Conservation (phyloP, 192 early-diverging fungal species). For the Diversispora eburnea region DNA sequence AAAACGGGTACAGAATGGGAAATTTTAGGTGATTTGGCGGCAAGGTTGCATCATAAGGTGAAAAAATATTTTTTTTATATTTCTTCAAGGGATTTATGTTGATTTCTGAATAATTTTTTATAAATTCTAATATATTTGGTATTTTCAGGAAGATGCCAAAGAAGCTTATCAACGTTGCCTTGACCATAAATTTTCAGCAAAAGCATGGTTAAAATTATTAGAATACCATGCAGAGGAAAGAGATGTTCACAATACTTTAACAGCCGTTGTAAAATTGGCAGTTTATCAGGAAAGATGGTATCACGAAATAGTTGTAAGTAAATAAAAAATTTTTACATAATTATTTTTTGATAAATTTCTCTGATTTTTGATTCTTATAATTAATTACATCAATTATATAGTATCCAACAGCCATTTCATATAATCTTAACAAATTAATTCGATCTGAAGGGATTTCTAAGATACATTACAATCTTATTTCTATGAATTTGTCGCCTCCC, state of each 20-base stretch:
- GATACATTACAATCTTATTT: constrained; percentile 84
- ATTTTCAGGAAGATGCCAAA: constrained; percentile 74
- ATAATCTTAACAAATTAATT: constrained; percentile 82
- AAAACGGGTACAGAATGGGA: constrained; percentile 99
- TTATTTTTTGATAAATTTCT: background rate
- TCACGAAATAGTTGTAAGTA: constrained; percentile 79
- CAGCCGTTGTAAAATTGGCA: constrained; percentile 77
- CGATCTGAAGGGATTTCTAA: constrained; percentile 85
- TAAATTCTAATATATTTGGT: background rate
- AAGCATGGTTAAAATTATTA: constrained; percentile 83
- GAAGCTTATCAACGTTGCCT: constrained; percentile 86
- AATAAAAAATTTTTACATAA: background rate
- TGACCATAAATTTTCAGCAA: constrained; percentile 88
- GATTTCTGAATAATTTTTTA: background rate
- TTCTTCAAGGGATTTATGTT: background rate
- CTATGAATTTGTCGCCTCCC: constrained; percentile 79
- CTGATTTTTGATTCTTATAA: background rate
- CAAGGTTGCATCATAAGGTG: constrained; percentile 79
- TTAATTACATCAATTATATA: constrained; percentile 23
- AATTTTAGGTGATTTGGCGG: constrained; percentile 88
- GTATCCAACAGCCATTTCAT: constrained; percentile 88
- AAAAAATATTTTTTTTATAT: constrained; percentile 4
- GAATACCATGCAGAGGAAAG: constrained; percentile 77
- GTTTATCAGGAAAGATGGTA: constrained; percentile 88
- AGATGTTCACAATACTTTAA: constrained; percentile 75